These are phyloP conservation scores for Mycocentrospora acerina DNA, from an alignment of 2,329 filamentous ascomycete genomes.

Conservation along the genomic window DNA sequence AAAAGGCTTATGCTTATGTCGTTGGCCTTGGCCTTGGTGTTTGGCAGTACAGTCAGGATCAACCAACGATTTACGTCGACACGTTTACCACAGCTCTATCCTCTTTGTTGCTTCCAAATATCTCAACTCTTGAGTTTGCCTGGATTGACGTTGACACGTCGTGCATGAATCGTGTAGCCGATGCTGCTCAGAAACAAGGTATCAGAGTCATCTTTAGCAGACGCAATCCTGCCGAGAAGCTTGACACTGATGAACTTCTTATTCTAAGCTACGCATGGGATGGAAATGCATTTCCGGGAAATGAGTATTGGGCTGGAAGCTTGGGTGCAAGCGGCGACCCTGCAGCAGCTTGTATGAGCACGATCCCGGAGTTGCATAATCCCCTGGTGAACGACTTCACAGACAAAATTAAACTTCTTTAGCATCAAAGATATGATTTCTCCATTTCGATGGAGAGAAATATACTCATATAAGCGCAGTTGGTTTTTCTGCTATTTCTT, in stretches of 20 bases:
- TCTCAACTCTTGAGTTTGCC: conserved; percentile 9
- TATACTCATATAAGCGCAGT: too few species aligned
- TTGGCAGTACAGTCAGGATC: conserved; percentile 2
- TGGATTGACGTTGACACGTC: conserved; percentile 2
- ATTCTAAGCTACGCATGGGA: conserved; percentile 11
- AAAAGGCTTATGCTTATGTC: conserved; percentile 5
- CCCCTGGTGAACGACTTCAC: conserved; percentile 7
- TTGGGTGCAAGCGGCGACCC: conserved; percentile 7
- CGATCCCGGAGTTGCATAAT: conserved; percentile 11
- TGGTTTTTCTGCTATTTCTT: too few species aligned
- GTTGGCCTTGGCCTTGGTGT: conserved; percentile 9
- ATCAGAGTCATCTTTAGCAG: conserved; percentile 9
- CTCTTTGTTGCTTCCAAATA: conserved; percentile 2
- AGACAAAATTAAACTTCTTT: too few species aligned
- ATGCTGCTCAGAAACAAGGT: conserved; percentile 2
- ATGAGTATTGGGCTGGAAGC: conserved; percentile 10
- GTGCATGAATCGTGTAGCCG: background rate
- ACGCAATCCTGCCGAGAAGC: conserved; percentile 8
- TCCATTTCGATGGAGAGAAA: too few species aligned
- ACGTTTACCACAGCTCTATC: conserved; percentile 3
- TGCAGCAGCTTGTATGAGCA: conserved; percentile 12
- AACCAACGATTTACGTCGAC: conserved; percentile 6
- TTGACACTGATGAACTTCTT: conserved; percentile 7
- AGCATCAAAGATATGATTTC: too few species aligned
- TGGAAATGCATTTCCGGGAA: conserved; percentile 10